phyloP scores from a whole-genome alignment of 768 basidiomycete species.

The Kwoniella sp. region DNA sequence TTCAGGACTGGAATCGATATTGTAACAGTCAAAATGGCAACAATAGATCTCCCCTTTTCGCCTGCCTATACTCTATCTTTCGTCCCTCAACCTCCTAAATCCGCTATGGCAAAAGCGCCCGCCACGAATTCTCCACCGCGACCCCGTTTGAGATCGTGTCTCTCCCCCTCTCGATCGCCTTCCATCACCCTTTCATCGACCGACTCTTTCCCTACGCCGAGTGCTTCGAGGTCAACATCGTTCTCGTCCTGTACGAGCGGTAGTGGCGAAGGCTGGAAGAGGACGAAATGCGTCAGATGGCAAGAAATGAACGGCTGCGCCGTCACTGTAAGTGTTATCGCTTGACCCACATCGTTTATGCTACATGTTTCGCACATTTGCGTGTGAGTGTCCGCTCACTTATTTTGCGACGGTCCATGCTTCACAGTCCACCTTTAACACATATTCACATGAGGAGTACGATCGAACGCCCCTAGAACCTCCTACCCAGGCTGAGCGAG shows the following conservation, averaged over 20 bases:
- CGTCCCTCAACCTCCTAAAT: background rate
- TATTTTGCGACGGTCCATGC: too few relatives aligned
- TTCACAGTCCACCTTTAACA: conserved; percentile 56
- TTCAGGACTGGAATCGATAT: too few relatives aligned
- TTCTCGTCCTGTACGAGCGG: conserved; percentile 30
- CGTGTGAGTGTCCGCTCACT: background rate
- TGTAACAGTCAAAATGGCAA: conserved; percentile 3
- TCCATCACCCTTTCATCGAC: background rate
- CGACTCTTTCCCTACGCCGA: conserved; percentile 7
- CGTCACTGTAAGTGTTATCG: conserved; percentile 37
- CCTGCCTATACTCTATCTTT: background rate
- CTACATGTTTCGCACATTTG: too few relatives aligned
- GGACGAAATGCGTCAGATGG: conserved; percentile 43
- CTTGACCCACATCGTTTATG: too few relatives aligned
- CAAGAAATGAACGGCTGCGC: conserved; percentile 36
- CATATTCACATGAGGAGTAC: conserved; percentile 62
- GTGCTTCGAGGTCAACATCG: conserved; percentile 29
- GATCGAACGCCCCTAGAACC: conserved; percentile 78
- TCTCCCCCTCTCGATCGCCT: conserved; percentile 21
- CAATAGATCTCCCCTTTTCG: background rate
- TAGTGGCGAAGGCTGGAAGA: conserved; percentile 28
- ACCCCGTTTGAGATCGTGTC: conserved; percentile 22
- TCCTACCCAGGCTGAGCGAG: conserved; percentile 59
- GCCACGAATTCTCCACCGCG: background rate
- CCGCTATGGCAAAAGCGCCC: background rate